phyloP scores from a whole-genome alignment of 305 asterid genomes.

The Ilex paraguariensis region DNA sequence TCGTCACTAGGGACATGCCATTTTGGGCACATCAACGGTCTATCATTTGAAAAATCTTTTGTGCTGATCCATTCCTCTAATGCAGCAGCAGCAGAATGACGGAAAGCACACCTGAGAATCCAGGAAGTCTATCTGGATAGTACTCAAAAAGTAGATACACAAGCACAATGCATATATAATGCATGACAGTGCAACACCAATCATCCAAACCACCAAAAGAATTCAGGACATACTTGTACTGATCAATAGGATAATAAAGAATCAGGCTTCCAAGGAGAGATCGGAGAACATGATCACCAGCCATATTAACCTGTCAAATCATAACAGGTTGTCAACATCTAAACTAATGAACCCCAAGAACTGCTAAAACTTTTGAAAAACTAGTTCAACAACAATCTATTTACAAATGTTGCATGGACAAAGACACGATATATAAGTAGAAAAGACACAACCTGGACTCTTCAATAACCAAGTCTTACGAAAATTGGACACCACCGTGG shows the following conservation, averaged over 20 bases:
- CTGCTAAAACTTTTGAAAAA: background rate
- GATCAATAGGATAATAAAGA: conserved; percentile 87
- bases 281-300: conserved; percentile 95
- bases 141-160: too few species aligned
- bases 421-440: background rate
- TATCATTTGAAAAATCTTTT: conserved; percentile 59
- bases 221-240: conserved; percentile 57
- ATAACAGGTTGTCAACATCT: background rate
- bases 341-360: background rate
- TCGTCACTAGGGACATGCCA: conserved; percentile 91
- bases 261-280: conserved; percentile 95
- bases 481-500: too few species aligned
- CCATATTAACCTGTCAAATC: conserved; percentile 89
- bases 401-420: background rate
- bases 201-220: conserved; percentile 17
- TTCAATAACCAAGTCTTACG: too few species aligned
- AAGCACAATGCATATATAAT: conserved; percentile 6
- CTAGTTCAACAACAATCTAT: background rate
- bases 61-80: conserved; percentile 88
- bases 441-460: too few species aligned
- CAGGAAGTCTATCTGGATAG: conserved; percentile 14
- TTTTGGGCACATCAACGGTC: conserved; percentile 54
- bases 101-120: conserved; percentile 62
- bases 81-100: conserved; percentile 54
- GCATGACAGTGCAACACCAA: conserved; percentile 11